These are phyloP conservation scores for Endocarpon pusillum DNA, from an alignment of 495 filamentous ascomycete genomes.

Conservation along the genomic window DNA sequence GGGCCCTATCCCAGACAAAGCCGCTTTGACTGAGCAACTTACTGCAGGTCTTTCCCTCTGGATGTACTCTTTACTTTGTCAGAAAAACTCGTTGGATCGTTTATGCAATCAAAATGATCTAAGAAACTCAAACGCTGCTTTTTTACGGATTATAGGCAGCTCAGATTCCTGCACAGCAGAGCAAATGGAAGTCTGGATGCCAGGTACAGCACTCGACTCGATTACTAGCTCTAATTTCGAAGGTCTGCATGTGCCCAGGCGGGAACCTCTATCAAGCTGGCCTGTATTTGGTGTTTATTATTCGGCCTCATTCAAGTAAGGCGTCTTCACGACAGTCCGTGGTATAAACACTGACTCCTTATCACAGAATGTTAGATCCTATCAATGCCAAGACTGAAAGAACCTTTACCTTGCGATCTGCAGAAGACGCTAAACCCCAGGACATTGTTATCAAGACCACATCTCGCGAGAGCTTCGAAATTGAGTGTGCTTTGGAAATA, in stretches of 20 bases:
- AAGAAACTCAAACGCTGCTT: neutral
- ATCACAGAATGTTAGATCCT: too few relatives aligned
- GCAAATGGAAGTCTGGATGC: neutral
- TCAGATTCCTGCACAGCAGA: neutral
- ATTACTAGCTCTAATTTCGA: neutral
- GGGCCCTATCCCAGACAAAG: too few relatives aligned
- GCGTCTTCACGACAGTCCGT: neutral
- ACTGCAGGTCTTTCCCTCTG: neutral
- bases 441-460: too few relatives aligned
- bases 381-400: too few relatives aligned
- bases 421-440: too few relatives aligned
- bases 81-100: neutral
- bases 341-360: too few relatives aligned
- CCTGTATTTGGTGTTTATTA: neutral
- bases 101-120: too few relatives aligned
- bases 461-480: too few relatives aligned
- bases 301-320: neutral
- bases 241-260: too few relatives aligned
- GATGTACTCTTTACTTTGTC: neutral
- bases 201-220: neutral
- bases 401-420: too few relatives aligned
- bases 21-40: neutral
- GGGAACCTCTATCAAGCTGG: too few relatives aligned
- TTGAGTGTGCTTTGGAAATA: neutral
- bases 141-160: neutral